A percentile compares a stretch with the other conserved stretches of the same genome.
Evolutionary conservation across 2,329 filamentous ascomycete species (phyloP).

Genomic region (Diaporthe ampelina): DNA sequence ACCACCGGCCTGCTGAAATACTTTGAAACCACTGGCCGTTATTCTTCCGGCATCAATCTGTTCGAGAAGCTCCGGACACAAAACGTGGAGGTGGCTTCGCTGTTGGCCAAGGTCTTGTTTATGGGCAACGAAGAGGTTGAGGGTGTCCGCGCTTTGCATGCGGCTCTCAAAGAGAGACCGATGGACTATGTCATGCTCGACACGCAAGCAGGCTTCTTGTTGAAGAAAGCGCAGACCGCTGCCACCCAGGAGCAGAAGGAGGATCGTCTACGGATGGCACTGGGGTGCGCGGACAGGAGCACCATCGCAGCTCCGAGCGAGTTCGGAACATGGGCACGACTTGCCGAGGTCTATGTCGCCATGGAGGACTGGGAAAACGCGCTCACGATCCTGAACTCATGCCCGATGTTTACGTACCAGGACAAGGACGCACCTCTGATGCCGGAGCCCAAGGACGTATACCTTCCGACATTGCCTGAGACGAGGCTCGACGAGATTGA

Average conservation of each 20-base stretch:
- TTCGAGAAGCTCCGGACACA: conserved; percentile 95
- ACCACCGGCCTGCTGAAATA: conserved; percentile 95
- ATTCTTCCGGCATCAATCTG: conserved; percentile 94
- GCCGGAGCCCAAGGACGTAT: conserved; percentile 91
- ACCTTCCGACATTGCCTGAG: conserved; percentile 88
- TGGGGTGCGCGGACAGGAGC: conserved; percentile 93
- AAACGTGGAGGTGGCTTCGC: conserved; percentile 93
- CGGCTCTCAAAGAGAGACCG: conserved; percentile 89
- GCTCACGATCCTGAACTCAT: conserved; percentile 94
- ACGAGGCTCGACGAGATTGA: conserved; percentile 96
- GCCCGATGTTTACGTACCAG: conserved; percentile 99
- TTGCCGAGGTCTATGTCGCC: conserved; percentile 93
- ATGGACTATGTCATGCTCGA: conserved; percentile 99
- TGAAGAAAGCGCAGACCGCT: conserved; percentile 80
- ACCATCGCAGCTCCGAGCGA: conserved; percentile 97
- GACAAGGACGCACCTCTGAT: conserved; percentile 96
- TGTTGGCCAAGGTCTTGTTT: conserved; percentile 91
- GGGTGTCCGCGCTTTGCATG: conserved; percentile 87
- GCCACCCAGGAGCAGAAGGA: conserved; percentile 68
- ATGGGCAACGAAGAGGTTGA: conserved; percentile 98
- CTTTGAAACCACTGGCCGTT: conserved; percentile 94
- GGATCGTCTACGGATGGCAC: conserved; percentile 83
- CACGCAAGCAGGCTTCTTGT: conserved; percentile 91
- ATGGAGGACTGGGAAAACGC: conserved; percentile 98
- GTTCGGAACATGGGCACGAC: conserved; percentile 94